Evolutionary conservation across 176 grass and related monocot genomes (phyloP).

Genomic region (Phoenix dactylifera): DNA sequence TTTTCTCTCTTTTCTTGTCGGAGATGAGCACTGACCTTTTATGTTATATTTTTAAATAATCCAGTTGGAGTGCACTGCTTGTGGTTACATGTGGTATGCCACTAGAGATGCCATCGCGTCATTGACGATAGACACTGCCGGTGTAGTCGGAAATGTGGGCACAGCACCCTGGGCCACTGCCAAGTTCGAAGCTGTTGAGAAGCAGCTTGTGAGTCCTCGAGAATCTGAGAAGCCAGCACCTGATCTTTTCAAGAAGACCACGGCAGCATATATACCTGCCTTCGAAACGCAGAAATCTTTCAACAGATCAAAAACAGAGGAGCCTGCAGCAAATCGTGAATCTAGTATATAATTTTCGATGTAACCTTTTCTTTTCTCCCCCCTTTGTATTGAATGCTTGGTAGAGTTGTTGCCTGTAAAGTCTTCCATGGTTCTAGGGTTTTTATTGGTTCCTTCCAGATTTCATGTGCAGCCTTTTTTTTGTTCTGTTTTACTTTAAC

Average conservation of each 20-base stretch:
- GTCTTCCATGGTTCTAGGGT: too few species aligned
- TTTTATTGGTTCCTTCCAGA: too few species aligned
- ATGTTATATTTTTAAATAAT: not conserved
- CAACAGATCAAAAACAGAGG: slow-evolving; percentile 24
- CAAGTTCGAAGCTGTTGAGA: slow-evolving; percentile 86
- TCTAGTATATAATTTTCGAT: not conserved
- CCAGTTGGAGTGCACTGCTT: slow-evolving; percentile 81
- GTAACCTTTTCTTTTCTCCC: too few species aligned
- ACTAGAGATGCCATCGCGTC: slow-evolving; percentile 61
- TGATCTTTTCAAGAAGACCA: slow-evolving; percentile 45
- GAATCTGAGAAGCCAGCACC: slow-evolving; percentile 32
- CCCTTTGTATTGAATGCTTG: too few species aligned
- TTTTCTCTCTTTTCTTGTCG: too few species aligned
- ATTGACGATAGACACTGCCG: slow-evolving; percentile 47
- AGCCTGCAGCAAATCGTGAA: slow-evolving; percentile 14
- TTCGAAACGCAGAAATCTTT: slow-evolving; percentile 60
- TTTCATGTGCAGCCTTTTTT: too few species aligned
- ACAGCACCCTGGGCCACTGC: slow-evolving; percentile 58
- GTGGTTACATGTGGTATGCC: slow-evolving; percentile 69
- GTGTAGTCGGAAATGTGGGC: slow-evolving; percentile 44
- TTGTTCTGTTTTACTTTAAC: too few species aligned
- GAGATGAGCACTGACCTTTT: too few species aligned
- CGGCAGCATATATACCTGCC: slow-evolving; percentile 38
- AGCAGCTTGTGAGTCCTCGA: slow-evolving; percentile 48
- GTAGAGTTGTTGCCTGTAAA: too few species aligned